Percentiles rank a stretch among this genome's conserved stretches.
Conservation (phyloP, 1,284 basidiomycete genomes). For the Chiua sp. region DNA sequence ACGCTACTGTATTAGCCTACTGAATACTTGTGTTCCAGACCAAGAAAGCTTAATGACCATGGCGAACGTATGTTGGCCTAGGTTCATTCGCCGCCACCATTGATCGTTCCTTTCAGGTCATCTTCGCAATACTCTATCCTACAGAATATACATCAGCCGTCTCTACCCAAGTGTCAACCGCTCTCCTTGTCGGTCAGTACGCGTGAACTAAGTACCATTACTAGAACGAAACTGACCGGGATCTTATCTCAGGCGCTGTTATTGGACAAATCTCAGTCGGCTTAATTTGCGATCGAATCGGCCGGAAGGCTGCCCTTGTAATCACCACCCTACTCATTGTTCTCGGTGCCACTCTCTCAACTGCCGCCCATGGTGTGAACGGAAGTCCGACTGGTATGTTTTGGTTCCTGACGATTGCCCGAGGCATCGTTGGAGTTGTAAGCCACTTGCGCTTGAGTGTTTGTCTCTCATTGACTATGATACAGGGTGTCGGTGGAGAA, state of each 20-base stretch:
- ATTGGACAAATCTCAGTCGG: slow-evolving; percentile 75
- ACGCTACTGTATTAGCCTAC: neutral
- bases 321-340: slow-evolving; percentile 74
- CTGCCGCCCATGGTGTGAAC: slow-evolving; percentile 70
- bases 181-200: slow-evolving; percentile 69
- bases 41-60: slow-evolving; percentile 76
- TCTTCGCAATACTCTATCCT: slow-evolving; percentile 67
- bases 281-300: slow-evolving; percentile 71
- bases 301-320: slow-evolving; percentile 75
- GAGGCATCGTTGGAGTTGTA: slow-evolving; percentile 75
- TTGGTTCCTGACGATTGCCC: slow-evolving; percentile 79
- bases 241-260: slow-evolving; percentile 55
- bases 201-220: slow-evolving; percentile 18
- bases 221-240: slow-evolving; percentile 10
- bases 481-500: slow-evolving; percentile 75
- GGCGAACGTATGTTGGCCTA: slow-evolving; percentile 51
- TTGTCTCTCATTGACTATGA: slow-evolving; percentile 3
- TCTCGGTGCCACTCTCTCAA: slow-evolving; percentile 72
- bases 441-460: slow-evolving; percentile 25
- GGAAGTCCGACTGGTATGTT: slow-evolving; percentile 67
- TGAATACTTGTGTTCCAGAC: slow-evolving; percentile 44
- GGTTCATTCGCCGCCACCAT: neutral
- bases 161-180: slow-evolving; percentile 76
- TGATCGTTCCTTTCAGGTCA: slow-evolving; percentile 46
- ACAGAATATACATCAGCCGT: slow-evolving; percentile 61